Evolutionary conservation across 768 basidiomycete species (phyloP).

Genomic region (Naganishia friedmannii): DNA sequence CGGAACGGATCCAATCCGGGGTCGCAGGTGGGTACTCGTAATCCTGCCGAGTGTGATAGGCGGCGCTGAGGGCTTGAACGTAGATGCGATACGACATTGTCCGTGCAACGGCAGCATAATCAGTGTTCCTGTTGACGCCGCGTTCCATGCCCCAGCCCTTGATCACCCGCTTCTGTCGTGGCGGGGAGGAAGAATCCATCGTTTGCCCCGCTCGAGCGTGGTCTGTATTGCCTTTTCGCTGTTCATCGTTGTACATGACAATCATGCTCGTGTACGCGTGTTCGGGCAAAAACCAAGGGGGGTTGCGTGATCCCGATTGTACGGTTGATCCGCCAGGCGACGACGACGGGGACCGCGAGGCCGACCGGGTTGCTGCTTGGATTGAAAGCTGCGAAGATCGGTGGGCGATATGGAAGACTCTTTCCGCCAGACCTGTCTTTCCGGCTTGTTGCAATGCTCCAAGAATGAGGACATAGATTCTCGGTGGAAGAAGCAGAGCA

Average conservation of each 20-base stretch:
- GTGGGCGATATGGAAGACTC: constrained; percentile 11
- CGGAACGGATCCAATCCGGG: constrained; percentile 6
- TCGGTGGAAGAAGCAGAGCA: constrained; percentile 4
- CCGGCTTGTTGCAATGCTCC: constrained; percentile 1
- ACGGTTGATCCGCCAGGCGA: not conserved
- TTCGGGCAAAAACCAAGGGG: constrained; percentile 19
- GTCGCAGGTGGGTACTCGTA: constrained; percentile 1
- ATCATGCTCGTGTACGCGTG: constrained; percentile 21
- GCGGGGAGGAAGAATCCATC: not conserved
- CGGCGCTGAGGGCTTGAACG: not conserved
- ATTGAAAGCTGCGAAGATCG: not conserved
- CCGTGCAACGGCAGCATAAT: not conserved
- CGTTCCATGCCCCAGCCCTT: constrained; percentile 11
- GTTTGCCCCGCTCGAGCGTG: not conserved
- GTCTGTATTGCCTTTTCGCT: not conserved
- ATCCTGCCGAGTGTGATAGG: not conserved
- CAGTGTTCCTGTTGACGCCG: not conserved
- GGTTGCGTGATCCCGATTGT: not conserved
- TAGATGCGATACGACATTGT: constrained; percentile 17
- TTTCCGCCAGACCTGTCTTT: constrained; percentile 8
- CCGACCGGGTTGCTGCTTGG: not conserved
- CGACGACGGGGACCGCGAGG: not conserved
- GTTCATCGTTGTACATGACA: constrained; percentile 13
- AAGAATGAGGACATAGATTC: constrained; percentile 9
- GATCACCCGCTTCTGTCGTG: not conserved